phyloP scores from a whole-genome alignment of 2,329 filamentous ascomycete species.

The Alternaria infectoria region DNA sequence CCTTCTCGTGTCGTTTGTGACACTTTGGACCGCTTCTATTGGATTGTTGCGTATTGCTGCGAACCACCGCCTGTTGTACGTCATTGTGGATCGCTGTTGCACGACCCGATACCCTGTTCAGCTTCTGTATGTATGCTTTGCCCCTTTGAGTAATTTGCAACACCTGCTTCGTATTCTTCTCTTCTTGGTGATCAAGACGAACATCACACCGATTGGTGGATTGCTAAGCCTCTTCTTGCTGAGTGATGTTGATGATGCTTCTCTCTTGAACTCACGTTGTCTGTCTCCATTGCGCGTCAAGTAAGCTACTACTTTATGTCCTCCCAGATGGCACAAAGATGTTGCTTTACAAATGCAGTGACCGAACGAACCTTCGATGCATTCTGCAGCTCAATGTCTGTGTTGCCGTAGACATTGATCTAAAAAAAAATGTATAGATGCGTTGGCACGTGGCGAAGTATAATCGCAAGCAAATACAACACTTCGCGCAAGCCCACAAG shows the following conservation, averaged over 20 bases:
- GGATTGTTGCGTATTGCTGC: not conserved
- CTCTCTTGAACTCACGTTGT: not conserved
- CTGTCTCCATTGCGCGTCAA: not conserved
- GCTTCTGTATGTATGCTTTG: not conserved
- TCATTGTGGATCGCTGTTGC: slow-evolving; percentile 8
- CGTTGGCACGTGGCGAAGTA: not conserved
- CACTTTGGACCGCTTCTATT: not conserved
- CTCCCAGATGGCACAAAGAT: not conserved
- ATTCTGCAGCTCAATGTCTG: not conserved
- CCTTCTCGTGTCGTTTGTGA: not conserved
- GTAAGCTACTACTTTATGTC: not conserved
- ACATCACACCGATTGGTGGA: not conserved
- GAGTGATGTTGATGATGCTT: not conserved
- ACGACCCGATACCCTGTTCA: slow-evolving; percentile 3
- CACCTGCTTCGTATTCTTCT: not conserved
- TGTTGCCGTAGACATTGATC: not conserved
- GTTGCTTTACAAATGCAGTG: not conserved
- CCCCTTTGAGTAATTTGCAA: not conserved
- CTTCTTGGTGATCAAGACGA: not conserved
- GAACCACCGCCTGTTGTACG: slow-evolving; percentile 3
- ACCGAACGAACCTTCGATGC: not conserved
- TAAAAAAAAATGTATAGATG: not conserved
- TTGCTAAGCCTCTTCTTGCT: not conserved
- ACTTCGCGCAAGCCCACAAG: not conserved
- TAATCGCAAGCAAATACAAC: not conserved